Base-by-base conservation (phyloP, 2,329 filamentous ascomycete species). In the Davidsoniella eucalypti region DNA sequence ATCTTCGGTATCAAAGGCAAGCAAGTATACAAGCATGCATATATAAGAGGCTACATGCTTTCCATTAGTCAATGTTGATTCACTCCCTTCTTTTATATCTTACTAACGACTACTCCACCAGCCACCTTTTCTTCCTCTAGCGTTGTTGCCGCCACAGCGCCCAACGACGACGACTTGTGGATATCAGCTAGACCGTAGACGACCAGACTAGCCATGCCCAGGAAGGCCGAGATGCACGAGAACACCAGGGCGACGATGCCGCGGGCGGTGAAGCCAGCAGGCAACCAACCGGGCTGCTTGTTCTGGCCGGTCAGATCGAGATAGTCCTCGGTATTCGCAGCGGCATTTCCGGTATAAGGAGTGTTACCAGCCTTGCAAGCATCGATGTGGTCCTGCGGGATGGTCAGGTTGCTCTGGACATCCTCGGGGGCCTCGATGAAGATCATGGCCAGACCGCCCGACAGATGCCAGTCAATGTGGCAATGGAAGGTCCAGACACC, bases 161-260 rank as follows among this genome's bases (percentile, higher is more conserved):
- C 26, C 37, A 33, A 12, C 8, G 44, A 14, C 8, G 47, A 36
- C 16, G 41, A 14, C 23, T 47, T 47, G 5, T 41, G 43, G 10
- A 51, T 17, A 47, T 51, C 52, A 14, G 52, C 42, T 41, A 54
- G 26, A 6, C 49, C 52, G 17, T 54, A 54, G 18, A 54, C 42
- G 4, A 49, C 41, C 37, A 54, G 46, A 51, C 49, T 54, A n/a
- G 41, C 52, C 57, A 87, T 69, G 6, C 85, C 85, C 9, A 85
- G 57, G 45, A 87, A 67, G 2, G 83, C 86, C 14, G 72, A 73
- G 4, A 87, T 56, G 55, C 74, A 75, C 59, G 80, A 86, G 60
- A 88, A 85, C 2, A 81, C 78, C 56, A 92, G 64, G 7, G 85
- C 85, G 1, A 87, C 75, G 36, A 84, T 82, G 5, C 85, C 86